phyloP scores from a whole-genome alignment of 305 asterid genomes.

The Fraxinus sp. region DNA sequence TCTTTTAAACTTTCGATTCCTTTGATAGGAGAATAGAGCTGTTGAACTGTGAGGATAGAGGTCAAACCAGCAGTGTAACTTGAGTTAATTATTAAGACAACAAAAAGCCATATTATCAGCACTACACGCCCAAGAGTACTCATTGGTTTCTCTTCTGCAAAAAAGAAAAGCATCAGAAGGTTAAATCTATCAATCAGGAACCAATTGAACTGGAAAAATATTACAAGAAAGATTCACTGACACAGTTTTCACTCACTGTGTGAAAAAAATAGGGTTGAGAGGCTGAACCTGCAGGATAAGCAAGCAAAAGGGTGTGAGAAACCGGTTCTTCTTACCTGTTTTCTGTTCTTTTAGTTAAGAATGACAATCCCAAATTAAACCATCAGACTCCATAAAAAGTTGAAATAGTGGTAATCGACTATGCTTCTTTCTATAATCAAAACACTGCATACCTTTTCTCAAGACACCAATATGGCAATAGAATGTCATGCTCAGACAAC shows the following conservation, averaged over 20 bases:
- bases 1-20: conserved; percentile 54
- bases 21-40: conserved; percentile 53
- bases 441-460: background rate
- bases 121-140: conserved; percentile 58
- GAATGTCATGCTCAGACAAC: background rate
- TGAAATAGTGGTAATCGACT: background rate
- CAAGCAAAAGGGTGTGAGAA: conserved; percentile 12
- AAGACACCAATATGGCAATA: background rate
- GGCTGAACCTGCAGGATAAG: conserved; percentile 59
- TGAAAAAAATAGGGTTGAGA: conserved; percentile 58
- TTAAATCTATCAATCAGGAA: background rate
- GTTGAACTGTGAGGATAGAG: conserved; percentile 64
- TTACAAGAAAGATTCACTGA: background rate
- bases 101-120: conserved; percentile 65
- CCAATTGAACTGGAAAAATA: background rate
- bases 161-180: background rate
- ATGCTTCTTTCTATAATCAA: background rate
- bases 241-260: conserved; percentile 45
- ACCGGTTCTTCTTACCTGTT: background rate
- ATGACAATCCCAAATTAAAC: background rate
- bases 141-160: conserved; percentile 53
- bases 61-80: conserved; percentile 79
- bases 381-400: background rate
- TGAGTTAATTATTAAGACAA: conserved; percentile 57
- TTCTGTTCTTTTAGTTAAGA: background rate